Base-by-base conservation (phyloP, 345 rosid genomes). In the Boechera divaricarpa region DNA sequence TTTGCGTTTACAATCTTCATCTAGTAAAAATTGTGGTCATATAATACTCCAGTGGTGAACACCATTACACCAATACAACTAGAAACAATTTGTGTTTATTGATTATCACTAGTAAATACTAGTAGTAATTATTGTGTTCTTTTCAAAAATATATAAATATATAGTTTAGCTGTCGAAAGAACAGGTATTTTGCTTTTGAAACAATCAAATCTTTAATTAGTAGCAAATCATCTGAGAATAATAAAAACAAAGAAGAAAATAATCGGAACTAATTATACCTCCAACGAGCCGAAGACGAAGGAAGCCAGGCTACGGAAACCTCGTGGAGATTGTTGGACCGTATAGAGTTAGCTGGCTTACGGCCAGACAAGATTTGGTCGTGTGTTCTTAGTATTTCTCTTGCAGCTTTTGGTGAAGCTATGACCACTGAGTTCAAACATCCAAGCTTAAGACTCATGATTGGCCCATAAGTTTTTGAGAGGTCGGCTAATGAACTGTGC, bases 381-480 rank as follows among this genome's bases (percentile, higher is more conserved):
- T 83, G 77, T 15, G 74, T 80, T 10, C 70, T 78, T 8, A 76
- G 55, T n/a, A 53, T 74, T 31, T 60, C 74, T 29, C 31, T 68
- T n/a, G 53, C 74, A 18, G 62, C 69, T 58, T 76, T 61, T 11
- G 74, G 74, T 26, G 79, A 76, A 60, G 74, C 7, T 56, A 76
- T 21, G 5, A 68, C 74, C 9, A 76, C 39, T n/a, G 79, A 16
- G 10, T 39, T 76, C n/a, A 76, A 11, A 31, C 51, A 11, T 49
- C 79, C 74, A 11, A 76, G 45, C 63, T 68, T 67, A 10, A 84
- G 76, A 61, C 67, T 61, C 73, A 84, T 84, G 35, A 86, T 60
- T 6, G 84, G 83, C 35, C 86, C 90, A 33, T 84, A 68, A 1
- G 47, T 65, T 47, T 76, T 66, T 10, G 85, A 74, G 7, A 86